A percentile compares a stretch with the other conserved stretches of the same genome.
Evolutionary conservation across 306 rosid species (phyloP).

Genomic region (Glycine latifolia): DNA sequence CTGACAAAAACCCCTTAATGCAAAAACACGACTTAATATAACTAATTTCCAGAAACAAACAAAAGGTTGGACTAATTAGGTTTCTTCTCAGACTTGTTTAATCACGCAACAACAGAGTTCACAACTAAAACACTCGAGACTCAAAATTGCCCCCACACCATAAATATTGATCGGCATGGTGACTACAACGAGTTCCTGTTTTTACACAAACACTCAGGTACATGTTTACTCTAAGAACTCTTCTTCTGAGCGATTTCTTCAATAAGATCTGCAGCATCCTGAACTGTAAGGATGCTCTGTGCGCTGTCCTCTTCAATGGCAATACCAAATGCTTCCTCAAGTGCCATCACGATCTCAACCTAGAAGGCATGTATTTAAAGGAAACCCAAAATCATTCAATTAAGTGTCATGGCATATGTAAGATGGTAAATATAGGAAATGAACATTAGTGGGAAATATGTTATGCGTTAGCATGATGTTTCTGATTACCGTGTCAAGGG

Average conservation of each 20-base stretch:
- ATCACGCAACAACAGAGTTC: slow-evolving; percentile 23
- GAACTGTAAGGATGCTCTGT: slow-evolving; percentile 68
- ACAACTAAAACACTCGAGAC: slow-evolving; percentile 33
- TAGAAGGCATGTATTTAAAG: slow-evolving; percentile 33
- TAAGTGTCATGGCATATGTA: not conserved
- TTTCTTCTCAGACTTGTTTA: slow-evolving; percentile 17
- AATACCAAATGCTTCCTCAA: slow-evolving; percentile 74
- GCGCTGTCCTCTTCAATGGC: slow-evolving; percentile 77
- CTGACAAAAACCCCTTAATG: not conserved
- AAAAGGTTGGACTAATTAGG: not conserved
- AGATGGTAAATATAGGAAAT: not conserved
- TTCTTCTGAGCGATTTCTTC: slow-evolving; percentile 57
- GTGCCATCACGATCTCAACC: slow-evolving; percentile 87
- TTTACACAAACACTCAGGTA: not conserved
- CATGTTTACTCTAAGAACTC: slow-evolving; percentile 39
- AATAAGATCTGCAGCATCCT: slow-evolving; percentile 76
- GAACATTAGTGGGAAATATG: not conserved
- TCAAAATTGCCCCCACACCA: slow-evolving; percentile 38
- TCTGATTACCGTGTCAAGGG: slow-evolving; percentile 70
- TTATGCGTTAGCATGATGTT: not conserved
- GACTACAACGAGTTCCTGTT: slow-evolving; percentile 13
- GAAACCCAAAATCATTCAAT: slow-evolving; percentile 1
- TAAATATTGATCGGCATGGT: not conserved
- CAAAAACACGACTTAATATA: not conserved
- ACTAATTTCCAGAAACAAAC: not conserved